Evolutionary conservation across 164 flowering plant species (phyloP), one percentile per base, ranked within the genome.

Genomic region (Kalanchoe fedtschenkoi): DNA sequence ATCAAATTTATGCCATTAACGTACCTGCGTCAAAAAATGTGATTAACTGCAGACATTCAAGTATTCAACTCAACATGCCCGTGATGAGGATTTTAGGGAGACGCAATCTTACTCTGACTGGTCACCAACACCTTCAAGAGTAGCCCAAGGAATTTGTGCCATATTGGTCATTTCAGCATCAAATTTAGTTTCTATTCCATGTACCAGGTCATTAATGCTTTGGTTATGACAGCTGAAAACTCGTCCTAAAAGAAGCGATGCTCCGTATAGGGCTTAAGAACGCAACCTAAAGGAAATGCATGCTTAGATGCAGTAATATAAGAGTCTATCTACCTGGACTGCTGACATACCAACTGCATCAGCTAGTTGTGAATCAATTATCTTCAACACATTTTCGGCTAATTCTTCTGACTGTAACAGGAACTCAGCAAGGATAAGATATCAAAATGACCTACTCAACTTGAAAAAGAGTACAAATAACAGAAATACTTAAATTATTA

Each of bases 91-190:
- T 26, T 34, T 54, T 41, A 26, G 10, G 17, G 37, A n/a, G n/a
- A 22, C 33, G 4, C 10, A 29, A 56, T 72, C 85, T 63, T 82
- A 92, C 97, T 77, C 99, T 62, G 99, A 93, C 66, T 93, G 99
- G 71, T 93, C 99, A 64, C 99, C 99, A 60, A 93, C 99, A 77
- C 96, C 84, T 80, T 93, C 98, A 71, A 93, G 95, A 47, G 96
- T 87, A 35, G 79, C 95, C 98, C 98, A 93, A 54, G 89, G 95
- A 63, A 93, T 86, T 39, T 97, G 95, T 51, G 98, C 85, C 98
- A 93, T 93, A 60, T 89, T 86, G 72, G 86, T 90, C 98, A 93
- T 90, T 81, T 93, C 98, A 74, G 76, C 67, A 77, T 93, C 98
- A 76, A 93, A 93, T 70, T 90, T 93, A 34, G 95, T 88, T 79